Evolutionary conservation across 495 filamentous ascomycete species (phyloP), one percentile per base, ranked within the genome.

Genomic region (Neurospora sp.): DNA sequence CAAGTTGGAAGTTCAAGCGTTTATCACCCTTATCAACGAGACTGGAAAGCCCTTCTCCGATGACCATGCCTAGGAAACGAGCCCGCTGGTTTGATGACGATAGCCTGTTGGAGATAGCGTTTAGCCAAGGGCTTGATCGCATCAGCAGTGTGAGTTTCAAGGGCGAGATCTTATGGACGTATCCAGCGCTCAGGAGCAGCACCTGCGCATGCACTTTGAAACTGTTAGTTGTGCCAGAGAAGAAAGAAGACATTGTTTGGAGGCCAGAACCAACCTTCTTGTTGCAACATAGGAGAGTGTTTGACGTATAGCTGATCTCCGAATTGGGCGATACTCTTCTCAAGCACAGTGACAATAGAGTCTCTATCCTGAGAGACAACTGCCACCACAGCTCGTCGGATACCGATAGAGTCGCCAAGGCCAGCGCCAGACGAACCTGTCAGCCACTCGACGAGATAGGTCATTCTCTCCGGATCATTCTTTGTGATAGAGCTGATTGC

Each of bases 51-150:
- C 90, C 88, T 70, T 91, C 94, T 3, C 92, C 96, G 62, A 97
- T 89, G 6, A 93, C 84, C 92, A 99, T 97, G 0, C 96, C 96
- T 5, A 99, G 85, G 72, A 95, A 92, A 5, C 96, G 88, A 71
- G 93, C 91, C 72, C 90, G 87, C 16, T 85, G 84, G 69, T 95
- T 93, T 27, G 93, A 89, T 37, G 92, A 87, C 12, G 88, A 88
- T n/a, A 99, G 84, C 49, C 95, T 89, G 77, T 97, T 98, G 0
- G 96, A 97, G 38, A 98, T 88, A 38, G 89, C 87, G 75, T 88
- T 92, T 7, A 95, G 84, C 81, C 94, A 96, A 2, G 82, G 72
- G 38, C 91, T 88, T 16, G 94, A 93, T 40, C 90, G 89, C 73
- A 92, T 86, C 38, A 93, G 80, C 39, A 90, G 83, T 4, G 85